phyloP scores from a whole-genome alignment of 805 yeast species.

The Millerozyma acaciae region DNA sequence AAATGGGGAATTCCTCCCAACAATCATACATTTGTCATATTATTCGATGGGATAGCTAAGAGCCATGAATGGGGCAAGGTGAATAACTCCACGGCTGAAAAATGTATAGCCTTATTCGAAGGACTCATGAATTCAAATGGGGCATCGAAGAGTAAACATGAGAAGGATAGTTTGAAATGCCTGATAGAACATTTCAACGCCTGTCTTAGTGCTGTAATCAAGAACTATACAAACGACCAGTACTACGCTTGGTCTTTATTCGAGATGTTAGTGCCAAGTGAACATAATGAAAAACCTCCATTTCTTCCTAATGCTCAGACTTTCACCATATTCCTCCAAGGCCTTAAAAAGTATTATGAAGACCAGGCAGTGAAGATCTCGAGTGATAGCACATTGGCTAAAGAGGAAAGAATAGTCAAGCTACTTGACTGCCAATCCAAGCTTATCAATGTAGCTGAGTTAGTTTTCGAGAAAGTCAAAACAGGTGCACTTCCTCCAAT shows the following conservation, averaged over 20 bases:
- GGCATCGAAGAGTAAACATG: not conserved
- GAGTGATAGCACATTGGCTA: slow-evolving; percentile 11
- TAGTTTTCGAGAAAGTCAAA: slow-evolving; percentile 24
- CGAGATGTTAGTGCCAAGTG: slow-evolving; percentile 20
- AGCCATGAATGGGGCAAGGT: slow-evolving; percentile 31
- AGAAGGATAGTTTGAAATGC: slow-evolving; percentile 7
- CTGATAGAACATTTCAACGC: slow-evolving; percentile 34
- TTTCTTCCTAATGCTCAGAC: slow-evolving; percentile 32
- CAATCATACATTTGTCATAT: slow-evolving; percentile 36
- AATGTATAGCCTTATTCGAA: slow-evolving; percentile 20
- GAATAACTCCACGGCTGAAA: slow-evolving; percentile 14
- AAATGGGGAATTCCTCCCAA: slow-evolving; percentile 58
- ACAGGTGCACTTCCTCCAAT: slow-evolving; percentile 29
- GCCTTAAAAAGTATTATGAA: slow-evolving; percentile 21
- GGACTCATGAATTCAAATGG: slow-evolving; percentile 6
- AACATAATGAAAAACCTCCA: slow-evolving; percentile 8
- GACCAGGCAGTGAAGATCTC: slow-evolving; percentile 13
- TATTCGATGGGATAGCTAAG: slow-evolving; percentile 34
- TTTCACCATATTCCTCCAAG: slow-evolving; percentile 37
- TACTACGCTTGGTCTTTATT: slow-evolving; percentile 36
- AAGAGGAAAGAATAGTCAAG: slow-evolving; percentile 17
- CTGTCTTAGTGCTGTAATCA: slow-evolving; percentile 30
- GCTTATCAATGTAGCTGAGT: slow-evolving; percentile 22
- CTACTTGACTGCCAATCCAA: slow-evolving; percentile 26
- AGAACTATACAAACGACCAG: slow-evolving; percentile 30